Base-by-base conservation (phyloP, 495 filamentous ascomycete genomes). In the Lentithecium fluviatile region DNA sequence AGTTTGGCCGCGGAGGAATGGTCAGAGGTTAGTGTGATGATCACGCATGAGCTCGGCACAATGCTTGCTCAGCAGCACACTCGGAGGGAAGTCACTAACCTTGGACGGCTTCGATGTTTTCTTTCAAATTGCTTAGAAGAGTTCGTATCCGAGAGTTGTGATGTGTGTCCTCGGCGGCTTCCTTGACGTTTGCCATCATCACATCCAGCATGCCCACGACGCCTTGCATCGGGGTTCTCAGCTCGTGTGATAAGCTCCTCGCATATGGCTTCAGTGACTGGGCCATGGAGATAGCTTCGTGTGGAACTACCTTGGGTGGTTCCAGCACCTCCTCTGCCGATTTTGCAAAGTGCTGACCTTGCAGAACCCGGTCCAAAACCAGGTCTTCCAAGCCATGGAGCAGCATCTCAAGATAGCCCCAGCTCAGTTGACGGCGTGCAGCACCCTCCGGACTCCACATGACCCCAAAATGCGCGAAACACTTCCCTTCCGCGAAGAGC, bases 161-260 rank as follows among this genome's bases (percentile, higher is more conserved):
- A 4, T 74, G 75, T 66, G 81, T 79, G 37, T 73, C 76, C 59
- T 83, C 81, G 25, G 85, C 80, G 5, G 85, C 85, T 66, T 92
- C 88, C 32, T 87, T 77, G 7, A 91, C 85, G 1, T 85, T 90
- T 10, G 87, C 85, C 68, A 90, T 85, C 88, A 92, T 91, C 46
- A 92, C 85, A 75, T 92, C 88, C 26, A 92, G 75, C 88, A 91
- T 91, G 5, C 88, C 88, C 6, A 92, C 87, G 36, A 92, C 86
- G 17, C 88, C 88, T 70, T 92, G 88, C 88, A 92, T 92, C 1
- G 88, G 88, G 10, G 88, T 92, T 56, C 89, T 79, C 17, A 92
- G 74, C 71, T 92, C 88, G 64, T 92, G 88, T 0, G 88, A 92
- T 53, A 92, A 71, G 67, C 85, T 90, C 59, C 86, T 80, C 23